Percentiles rank a stretch among this genome's conserved stretches.
Evolutionary conservation across 352 stramenopile species (phyloP).

Genomic region (Thraustochytrium sp.): DNA sequence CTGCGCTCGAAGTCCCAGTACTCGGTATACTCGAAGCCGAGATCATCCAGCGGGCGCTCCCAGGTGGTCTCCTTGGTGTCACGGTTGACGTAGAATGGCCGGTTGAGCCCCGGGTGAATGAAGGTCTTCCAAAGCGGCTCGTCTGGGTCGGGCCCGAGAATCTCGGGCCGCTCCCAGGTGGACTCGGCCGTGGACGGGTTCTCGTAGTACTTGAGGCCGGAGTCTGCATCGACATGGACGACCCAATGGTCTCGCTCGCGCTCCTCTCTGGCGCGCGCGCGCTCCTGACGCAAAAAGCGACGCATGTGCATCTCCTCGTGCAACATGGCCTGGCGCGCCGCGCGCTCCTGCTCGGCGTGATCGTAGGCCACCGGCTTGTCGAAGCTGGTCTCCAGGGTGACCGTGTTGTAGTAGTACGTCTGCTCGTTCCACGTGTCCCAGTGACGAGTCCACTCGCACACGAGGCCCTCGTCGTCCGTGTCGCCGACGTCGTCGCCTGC

Average conservation of each 20-base stretch:
- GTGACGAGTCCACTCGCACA: slow-evolving; percentile 10
- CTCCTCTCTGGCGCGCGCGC: neutral
- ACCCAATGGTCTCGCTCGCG: neutral
- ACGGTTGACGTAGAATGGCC: slow-evolving; percentile 1
- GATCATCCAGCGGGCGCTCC: slow-evolving; percentile 4
- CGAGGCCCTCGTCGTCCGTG: neutral
- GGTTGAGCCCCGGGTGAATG: neutral
- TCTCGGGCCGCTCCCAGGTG: slow-evolving; percentile 8
- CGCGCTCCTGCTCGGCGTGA: neutral
- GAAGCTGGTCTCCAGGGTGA: neutral
- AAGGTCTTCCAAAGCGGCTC: slow-evolving; percentile 2
- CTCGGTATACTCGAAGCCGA: slow-evolving; percentile 26
- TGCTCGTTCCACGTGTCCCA: slow-evolving; percentile 22
- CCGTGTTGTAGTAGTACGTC: slow-evolving; percentile 18
- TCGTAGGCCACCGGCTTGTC: slow-evolving; percentile 4
- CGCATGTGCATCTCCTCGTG: neutral
- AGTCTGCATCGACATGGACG: neutral
- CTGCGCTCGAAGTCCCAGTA: slow-evolving; percentile 28
- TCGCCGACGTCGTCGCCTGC: neutral
- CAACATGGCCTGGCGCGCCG: neutral
- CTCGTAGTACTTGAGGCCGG: slow-evolving; percentile 18
- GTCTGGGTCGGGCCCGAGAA: slow-evolving; percentile 17
- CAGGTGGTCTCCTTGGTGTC: slow-evolving; percentile 30
- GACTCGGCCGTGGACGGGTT: neutral
- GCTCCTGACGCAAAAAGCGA: neutral